Percentiles rank a stretch among this genome's conserved stretches.
phyloP scores from a whole-genome alignment of 805 yeast genomes.

The Kodamaea fukazawae region DNA sequence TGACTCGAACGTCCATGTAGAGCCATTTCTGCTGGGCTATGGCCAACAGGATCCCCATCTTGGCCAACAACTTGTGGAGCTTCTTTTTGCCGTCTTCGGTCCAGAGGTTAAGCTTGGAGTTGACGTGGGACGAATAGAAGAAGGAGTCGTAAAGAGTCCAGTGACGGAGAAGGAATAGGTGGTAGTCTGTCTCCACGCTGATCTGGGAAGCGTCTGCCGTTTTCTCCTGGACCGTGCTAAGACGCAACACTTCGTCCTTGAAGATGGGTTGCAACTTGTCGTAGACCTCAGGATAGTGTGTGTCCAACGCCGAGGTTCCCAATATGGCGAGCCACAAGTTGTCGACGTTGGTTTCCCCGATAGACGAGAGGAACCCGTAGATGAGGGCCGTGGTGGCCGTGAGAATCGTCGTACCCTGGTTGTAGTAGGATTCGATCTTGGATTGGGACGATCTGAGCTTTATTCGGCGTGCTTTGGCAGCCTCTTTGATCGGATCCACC shows the following conservation, averaged over 20 bases:
- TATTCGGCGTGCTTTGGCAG: slow-evolving; percentile 35
- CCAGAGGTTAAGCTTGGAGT: slow-evolving; percentile 85
- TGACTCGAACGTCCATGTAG: slow-evolving; percentile 79
- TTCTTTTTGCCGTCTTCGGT: slow-evolving; percentile 86
- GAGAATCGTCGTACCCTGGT: slow-evolving; percentile 74
- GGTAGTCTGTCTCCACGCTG: slow-evolving; percentile 76
- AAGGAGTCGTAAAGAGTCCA: slow-evolving; percentile 93
- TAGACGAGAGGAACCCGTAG: slow-evolving; percentile 72
- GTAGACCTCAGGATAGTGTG: slow-evolving; percentile 71
- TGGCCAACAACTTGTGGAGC: slow-evolving; percentile 87
- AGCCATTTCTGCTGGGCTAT: slow-evolving; percentile 92
- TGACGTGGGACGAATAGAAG: slow-evolving; percentile 85
- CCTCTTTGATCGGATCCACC: slow-evolving; percentile 1
- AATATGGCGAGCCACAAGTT: slow-evolving; percentile 83
- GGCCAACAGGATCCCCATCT: slow-evolving; percentile 89
- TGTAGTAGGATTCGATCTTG: slow-evolving; percentile 70
- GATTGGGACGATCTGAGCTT: slow-evolving; percentile 39
- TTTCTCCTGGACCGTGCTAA: slow-evolving; percentile 43
- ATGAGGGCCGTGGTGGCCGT: slow-evolving; percentile 76
- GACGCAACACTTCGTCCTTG: slow-evolving; percentile 78
- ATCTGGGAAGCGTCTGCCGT: slow-evolving; percentile 47
- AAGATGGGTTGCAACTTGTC: slow-evolving; percentile 68
- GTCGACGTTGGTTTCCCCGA: slow-evolving; percentile 76
- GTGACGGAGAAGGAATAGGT: slow-evolving; percentile 81
- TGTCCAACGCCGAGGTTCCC: slow-evolving; percentile 81